Conservation (phyloP, 805 yeast species). For the Monosporozyma solicola region DNA sequence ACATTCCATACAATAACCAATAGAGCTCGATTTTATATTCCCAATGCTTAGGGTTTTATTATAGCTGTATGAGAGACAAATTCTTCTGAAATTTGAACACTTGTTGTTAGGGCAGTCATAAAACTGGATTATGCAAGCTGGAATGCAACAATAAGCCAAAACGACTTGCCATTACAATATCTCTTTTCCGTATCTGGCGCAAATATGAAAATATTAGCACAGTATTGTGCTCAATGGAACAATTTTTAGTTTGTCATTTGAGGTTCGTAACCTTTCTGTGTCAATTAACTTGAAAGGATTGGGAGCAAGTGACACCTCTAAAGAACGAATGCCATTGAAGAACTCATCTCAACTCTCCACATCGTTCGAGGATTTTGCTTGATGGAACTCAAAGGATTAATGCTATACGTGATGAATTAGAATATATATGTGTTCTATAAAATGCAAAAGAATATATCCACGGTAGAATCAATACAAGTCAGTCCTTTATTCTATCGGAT, state of each 20-base stretch:
- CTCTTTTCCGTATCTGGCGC: neutral
- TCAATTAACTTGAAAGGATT: too few relatives aligned
- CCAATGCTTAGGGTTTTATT: neutral
- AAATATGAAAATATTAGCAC: too few relatives aligned
- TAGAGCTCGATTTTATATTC: neutral
- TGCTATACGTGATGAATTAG: neutral
- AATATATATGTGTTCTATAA: neutral
- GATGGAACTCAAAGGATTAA: neutral
- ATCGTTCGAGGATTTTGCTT: too few relatives aligned
- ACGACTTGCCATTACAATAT: neutral
- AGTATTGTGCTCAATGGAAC: neutral
- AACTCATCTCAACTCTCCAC: neutral
- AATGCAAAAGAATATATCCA: neutral
- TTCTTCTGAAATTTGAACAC: neutral
- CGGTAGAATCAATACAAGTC: neutral
- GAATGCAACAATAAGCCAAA: too few relatives aligned
- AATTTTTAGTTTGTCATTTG: neutral
- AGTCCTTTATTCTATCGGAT: neutral
- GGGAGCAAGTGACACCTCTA: neutral
- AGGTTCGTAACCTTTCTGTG: neutral
- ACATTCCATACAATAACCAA: neutral
- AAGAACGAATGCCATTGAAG: neutral
- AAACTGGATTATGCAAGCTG: too few relatives aligned
- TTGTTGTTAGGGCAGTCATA: too few relatives aligned
- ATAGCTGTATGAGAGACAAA: neutral